Evolutionary conservation across 495 filamentous ascomycete species (phyloP).

Genomic region (Alectoria sarmentosa): DNA sequence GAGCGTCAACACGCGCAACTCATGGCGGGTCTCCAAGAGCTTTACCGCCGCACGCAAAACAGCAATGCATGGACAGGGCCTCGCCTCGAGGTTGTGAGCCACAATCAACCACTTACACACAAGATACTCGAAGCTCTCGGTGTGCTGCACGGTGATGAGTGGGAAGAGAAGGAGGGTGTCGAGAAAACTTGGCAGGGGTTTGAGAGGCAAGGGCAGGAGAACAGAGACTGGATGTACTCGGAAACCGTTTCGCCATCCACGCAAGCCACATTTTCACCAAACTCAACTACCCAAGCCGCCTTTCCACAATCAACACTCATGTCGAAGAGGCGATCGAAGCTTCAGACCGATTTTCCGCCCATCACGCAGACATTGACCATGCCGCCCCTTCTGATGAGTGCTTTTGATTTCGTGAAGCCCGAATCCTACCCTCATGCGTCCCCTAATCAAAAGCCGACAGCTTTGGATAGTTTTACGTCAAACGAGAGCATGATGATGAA

Average conservation of each 20-base stretch:
- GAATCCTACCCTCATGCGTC: not conserved
- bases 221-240: not conserved
- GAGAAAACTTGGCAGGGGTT: not conserved
- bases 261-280: not conserved
- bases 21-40: constrained; percentile 51
- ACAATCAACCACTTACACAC: constrained; percentile 56
- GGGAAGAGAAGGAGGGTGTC: not conserved
- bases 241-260: not conserved
- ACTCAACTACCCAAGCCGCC: constrained; percentile 8
- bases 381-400: not conserved
- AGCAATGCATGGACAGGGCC: constrained; percentile 50
- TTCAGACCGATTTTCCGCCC: not conserved
- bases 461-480: not conserved
- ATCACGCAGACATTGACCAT: not conserved
- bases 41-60: constrained; percentile 47
- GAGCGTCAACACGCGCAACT: constrained; percentile 59
- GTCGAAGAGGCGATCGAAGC: constrained; percentile 5
- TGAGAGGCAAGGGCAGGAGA: not conserved
- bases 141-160: constrained; percentile 39
- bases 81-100: constrained; percentile 40
- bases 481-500: not conserved
- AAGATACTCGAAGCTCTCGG: constrained; percentile 54
- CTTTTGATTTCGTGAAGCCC: not conserved
- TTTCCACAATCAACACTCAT: constrained; percentile 12
- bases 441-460: not conserved